These are phyloP conservation scores for Irpex sp. DNA, from an alignment of 1,284 basidiomycete species.

Conservation along the genomic window DNA sequence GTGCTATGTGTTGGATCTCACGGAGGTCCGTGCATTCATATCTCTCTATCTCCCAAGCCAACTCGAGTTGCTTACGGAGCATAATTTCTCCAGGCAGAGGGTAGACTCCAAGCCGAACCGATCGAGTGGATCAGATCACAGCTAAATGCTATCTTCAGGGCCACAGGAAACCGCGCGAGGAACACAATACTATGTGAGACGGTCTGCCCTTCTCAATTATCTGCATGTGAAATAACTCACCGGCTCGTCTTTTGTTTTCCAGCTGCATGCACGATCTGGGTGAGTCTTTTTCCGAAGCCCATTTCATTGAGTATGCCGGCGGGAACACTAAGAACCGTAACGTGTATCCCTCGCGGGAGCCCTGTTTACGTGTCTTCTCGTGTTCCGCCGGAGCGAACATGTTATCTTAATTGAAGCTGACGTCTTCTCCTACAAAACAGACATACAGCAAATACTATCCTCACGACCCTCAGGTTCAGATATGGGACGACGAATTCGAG, in stretches of 20 bases:
- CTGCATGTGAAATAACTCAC: slow-evolving; percentile 6
- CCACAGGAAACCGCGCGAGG: slow-evolving; percentile 59
- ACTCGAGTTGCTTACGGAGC: slow-evolving; percentile 3
- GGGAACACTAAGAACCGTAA: neutral
- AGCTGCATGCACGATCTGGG: slow-evolving; percentile 65
- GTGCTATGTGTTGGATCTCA: slow-evolving; percentile 57
- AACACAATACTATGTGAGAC: slow-evolving; percentile 63
- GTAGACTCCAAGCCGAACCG: slow-evolving; percentile 22
- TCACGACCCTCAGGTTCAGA: slow-evolving; percentile 45
- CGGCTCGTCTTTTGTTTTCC: slow-evolving; percentile 12
- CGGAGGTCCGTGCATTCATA: slow-evolving; percentile 41
- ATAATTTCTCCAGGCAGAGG: slow-evolving; percentile 21
- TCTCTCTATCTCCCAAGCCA: neutral
- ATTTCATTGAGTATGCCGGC: neutral
- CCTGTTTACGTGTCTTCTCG: neutral
- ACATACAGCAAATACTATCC: slow-evolving; percentile 61
- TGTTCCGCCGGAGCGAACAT: neutral
- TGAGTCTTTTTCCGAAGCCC: slow-evolving; percentile 27
- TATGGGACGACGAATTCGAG: slow-evolving; percentile 55
- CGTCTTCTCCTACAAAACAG: slow-evolving; percentile 27
- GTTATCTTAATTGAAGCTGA: neutral
- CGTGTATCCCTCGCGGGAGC: neutral
- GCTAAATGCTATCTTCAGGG: slow-evolving; percentile 52
- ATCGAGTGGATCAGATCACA: slow-evolving; percentile 50
- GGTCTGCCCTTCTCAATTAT: slow-evolving; percentile 1